phyloP scores from a whole-genome alignment of 441 rosid species.

The Erodium trifolium region DNA sequence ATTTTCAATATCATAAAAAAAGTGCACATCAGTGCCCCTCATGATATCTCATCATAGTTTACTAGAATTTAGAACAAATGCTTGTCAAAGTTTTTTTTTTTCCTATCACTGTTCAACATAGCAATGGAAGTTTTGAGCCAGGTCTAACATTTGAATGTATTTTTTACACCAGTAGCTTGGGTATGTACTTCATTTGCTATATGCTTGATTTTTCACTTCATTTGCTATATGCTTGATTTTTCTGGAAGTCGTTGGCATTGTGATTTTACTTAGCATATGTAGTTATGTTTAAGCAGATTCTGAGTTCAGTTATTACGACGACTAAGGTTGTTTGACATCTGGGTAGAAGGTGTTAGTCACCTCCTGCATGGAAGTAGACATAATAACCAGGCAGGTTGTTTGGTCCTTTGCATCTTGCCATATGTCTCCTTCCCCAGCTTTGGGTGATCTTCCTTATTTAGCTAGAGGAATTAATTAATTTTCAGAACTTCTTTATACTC shows the following conservation, averaged over 20 bases:
- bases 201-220: not conserved
- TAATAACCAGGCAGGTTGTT: conserved; percentile 5
- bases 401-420: conserved; percentile 5
- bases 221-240: not conserved
- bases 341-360: conserved; percentile 6
- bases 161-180: not conserved
- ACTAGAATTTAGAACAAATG: not conserved
- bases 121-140: not conserved
- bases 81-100: not conserved
- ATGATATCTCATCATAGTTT: not conserved
- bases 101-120: not conserved
- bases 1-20: not conserved
- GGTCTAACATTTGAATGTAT: not conserved
- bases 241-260: conserved; percentile 1
- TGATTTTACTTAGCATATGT: not conserved
- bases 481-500: not conserved
- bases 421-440: conserved; percentile 1
- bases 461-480: not conserved
- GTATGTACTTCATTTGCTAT: not conserved
- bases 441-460: conserved; percentile 1
- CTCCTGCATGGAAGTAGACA: conserved; percentile 1
- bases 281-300: not conserved
- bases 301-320: conserved; percentile 3
- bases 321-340: not conserved
- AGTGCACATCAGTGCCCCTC: not conserved